Conservation (phyloP, 73 alveolate species). For the Paramecium caudatum region DNA sequence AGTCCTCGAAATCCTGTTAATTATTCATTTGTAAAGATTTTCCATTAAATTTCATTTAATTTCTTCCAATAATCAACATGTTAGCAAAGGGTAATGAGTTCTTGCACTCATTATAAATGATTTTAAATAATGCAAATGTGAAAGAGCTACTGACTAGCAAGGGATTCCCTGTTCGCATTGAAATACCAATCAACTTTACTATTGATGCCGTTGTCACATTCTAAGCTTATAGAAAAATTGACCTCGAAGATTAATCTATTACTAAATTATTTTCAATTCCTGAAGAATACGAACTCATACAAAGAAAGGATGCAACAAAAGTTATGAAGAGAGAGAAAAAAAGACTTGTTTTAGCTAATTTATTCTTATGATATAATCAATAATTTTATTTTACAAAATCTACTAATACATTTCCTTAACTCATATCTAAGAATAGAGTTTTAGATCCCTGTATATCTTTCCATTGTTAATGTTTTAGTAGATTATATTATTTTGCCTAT, state of each 20-base stretch:
- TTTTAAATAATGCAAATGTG: constrained; percentile 78
- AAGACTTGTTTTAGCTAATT: constrained; percentile 72
- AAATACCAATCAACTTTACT: constrained; percentile 86
- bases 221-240: constrained; percentile 69
- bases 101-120: constrained; percentile 78
- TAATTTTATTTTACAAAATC: not conserved
- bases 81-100: constrained; percentile 79
- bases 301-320: constrained; percentile 88
- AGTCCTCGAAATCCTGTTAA: not conserved
- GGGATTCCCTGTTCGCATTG: constrained; percentile 91
- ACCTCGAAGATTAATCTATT: constrained; percentile 1
- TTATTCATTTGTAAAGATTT: constrained; percentile 86
- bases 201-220: constrained; percentile 88
- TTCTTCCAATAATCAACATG: constrained; percentile 84
- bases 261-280: constrained; percentile 80
- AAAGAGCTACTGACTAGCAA: constrained; percentile 77
- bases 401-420: not conserved
- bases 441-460: constrained; percentile 5
- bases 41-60: constrained; percentile 80
- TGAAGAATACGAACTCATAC: constrained; percentile 58
- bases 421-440: constrained; percentile 29
- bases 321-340: constrained; percentile 78
- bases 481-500: not conserved
- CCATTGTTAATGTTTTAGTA: not conserved
- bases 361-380: constrained; percentile 56